Evolutionary conservation across 805 yeast genomes (phyloP).

Genomic region (Monosporozyma siamensis): DNA sequence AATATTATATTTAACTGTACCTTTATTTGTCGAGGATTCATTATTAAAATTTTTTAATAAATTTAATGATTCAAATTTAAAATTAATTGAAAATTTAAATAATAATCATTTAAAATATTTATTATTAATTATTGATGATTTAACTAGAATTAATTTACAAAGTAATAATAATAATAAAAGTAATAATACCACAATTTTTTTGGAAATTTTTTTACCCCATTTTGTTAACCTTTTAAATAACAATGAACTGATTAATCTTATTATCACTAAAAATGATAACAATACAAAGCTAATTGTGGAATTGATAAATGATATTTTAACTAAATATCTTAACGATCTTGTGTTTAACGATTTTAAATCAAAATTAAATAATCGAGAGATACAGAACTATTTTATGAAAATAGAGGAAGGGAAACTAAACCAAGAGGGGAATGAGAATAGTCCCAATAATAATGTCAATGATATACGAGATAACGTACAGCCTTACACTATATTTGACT

Average conservation of each 20-base stretch:
- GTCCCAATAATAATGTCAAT: no score
- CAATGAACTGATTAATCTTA: not conserved
- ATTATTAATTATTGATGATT: slow-evolving; percentile 21
- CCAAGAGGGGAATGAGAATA: not conserved
- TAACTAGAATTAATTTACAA: slow-evolving; percentile 16
- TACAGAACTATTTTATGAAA: not conserved
- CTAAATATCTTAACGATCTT: slow-evolving; percentile 13
- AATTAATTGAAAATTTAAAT: not conserved
- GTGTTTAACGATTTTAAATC: slow-evolving; percentile 3
- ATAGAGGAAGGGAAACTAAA: not conserved
- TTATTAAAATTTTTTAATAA: slow-evolving; percentile 6
- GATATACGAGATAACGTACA: no score
- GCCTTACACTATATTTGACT: no score
- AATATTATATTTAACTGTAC: slow-evolving; percentile 23
- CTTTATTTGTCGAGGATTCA: slow-evolving; percentile 10
- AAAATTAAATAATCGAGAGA: not conserved
- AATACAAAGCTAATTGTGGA: slow-evolving; percentile 16
- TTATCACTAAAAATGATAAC: slow-evolving; percentile 10
- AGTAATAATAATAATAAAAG: slow-evolving; percentile 16
- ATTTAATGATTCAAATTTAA: not conserved
- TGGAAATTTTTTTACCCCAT: slow-evolving; percentile 26
- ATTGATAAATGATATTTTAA: slow-evolving; percentile 21
- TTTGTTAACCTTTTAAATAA: slow-evolving; percentile 27
- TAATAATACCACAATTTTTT: slow-evolving; percentile 24
- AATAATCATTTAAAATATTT: slow-evolving; percentile 5